Conservation (phyloP, 1,284 basidiomycete species). For the Cryptococcus neoformans region DNA sequence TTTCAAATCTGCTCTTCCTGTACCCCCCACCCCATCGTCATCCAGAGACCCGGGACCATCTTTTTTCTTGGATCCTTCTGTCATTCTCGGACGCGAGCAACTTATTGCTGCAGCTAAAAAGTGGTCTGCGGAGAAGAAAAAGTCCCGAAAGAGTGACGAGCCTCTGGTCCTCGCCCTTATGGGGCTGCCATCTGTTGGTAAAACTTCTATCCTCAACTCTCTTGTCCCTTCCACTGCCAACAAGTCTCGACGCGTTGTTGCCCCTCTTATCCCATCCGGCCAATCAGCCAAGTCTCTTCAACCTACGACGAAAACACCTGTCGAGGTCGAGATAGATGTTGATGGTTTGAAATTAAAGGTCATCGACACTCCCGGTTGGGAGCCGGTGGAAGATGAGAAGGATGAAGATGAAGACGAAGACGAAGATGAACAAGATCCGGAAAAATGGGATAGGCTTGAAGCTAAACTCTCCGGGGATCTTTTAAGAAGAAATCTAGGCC, state of each 20-base stretch:
- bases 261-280: slow-evolving; percentile 60
- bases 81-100: slow-evolving; percentile 28
- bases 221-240: slow-evolving; percentile 55
- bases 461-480: slow-evolving; percentile 63
- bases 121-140: slow-evolving; percentile 25
- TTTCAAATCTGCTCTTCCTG: slow-evolving; percentile 72
- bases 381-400: slow-evolving; percentile 54
- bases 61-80: slow-evolving; percentile 6
- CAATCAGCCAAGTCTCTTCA: slow-evolving; percentile 56
- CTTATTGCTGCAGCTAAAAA: slow-evolving; percentile 22
- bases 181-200: slow-evolving; percentile 69
- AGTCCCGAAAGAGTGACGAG: slow-evolving; percentile 7
- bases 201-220: slow-evolving; percentile 78
- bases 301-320: slow-evolving; percentile 66
- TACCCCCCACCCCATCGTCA: slow-evolving; percentile 40
- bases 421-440: slow-evolving; percentile 52
- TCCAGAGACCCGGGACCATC: slow-evolving; percentile 34
- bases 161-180: slow-evolving; percentile 65
- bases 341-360: slow-evolving; percentile 56
- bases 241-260: slow-evolving; percentile 28
- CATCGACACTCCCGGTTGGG: slow-evolving; percentile 82
- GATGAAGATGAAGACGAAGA: slow-evolving; percentile 36
- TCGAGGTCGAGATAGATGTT: slow-evolving; percentile 58
- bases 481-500: slow-evolving; percentile 73
- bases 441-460: slow-evolving; percentile 52